A percentile compares a stretch with the other conserved stretches of the same genome.
phyloP scores from a whole-genome alignment of 2,329 filamentous ascomycete species.

The Talaromyces sp. region DNA sequence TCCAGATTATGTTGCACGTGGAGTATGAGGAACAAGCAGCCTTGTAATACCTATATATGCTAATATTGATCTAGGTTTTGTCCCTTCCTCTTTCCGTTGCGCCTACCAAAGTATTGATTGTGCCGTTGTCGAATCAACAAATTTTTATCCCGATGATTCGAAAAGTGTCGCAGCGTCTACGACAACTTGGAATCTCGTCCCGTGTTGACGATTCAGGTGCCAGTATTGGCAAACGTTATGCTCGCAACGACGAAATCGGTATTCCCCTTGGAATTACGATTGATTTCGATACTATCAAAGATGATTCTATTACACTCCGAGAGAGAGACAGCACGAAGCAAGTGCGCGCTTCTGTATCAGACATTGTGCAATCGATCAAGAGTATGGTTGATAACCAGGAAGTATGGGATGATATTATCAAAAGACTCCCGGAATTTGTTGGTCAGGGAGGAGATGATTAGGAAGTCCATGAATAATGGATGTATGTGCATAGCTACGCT shows the following conservation, averaged over 20 bases:
- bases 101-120: slow-evolving; percentile 91
- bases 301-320: slow-evolving; percentile 68
- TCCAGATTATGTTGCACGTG: slow-evolving; percentile 73
- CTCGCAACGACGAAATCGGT: slow-evolving; percentile 89
- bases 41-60: background rate
- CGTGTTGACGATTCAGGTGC: slow-evolving; percentile 84
- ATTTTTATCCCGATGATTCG: slow-evolving; percentile 71
- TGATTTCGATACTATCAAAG: slow-evolving; percentile 78
- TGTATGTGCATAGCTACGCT: no score
- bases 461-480: no score
- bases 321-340: slow-evolving; percentile 77
- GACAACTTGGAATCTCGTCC: slow-evolving; percentile 70
- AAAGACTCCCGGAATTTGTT: slow-evolving; percentile 69
- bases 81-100: slow-evolving; percentile 72
- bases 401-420: slow-evolving; percentile 58
- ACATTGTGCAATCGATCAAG: slow-evolving; percentile 62
- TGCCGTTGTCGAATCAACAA: slow-evolving; percentile 75
- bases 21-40: slow-evolving; percentile 54
- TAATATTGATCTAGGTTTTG: slow-evolving; percentile 44
- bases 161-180: slow-evolving; percentile 68
- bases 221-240: slow-evolving; percentile 89
- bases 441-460: slow-evolving; percentile 26
- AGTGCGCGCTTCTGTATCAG: slow-evolving; percentile 66
- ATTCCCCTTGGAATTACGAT: slow-evolving; percentile 82
- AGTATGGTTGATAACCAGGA: slow-evolving; percentile 48